Evolutionary conservation across 768 basidiomycete genomes (phyloP), one percentile per base, ranked within the genome.

Genomic region (Daedaleopsis sinensis): DNA sequence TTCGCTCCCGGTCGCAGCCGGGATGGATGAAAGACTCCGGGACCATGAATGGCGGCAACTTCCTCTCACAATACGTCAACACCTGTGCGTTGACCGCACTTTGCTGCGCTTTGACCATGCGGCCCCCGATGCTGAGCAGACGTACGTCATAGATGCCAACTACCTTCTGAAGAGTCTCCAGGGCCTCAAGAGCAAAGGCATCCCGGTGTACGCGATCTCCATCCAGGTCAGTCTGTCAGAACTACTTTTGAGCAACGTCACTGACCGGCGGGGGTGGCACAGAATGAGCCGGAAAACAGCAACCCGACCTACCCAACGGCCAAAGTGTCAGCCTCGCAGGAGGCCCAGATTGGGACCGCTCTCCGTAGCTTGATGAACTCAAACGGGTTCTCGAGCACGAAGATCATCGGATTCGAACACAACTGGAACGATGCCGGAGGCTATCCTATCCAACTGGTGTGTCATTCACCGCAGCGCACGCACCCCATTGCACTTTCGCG

Each of bases 11-110:
- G 23, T 23, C 23, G 11, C 43, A 91, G 89, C 90, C 91, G 11
- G 87, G 76, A 5, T 93, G 91, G 90, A 90, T 91, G 89, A 92
- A 92, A 72, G 77, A 75, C 51, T 84, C 80, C 58, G 80, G 79
- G 5, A 82, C 82, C 0, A 90, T 90, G 86, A 78, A 84, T 27
- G 90, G 90, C 1, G 89, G 89, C 36, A 82, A 80, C 13, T 70
- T 91, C 54, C 66, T 78, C 32, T 79, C 83, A 0, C 73, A 77
- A 48, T 85, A 84, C 58, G 72, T 81, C 42, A 70, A 69, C 43
- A 70, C 74, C 0, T 86, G 85, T 89, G 62, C 61, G 85, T 74
- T 1, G 16, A 10, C 9, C 23, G 54, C 5, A 15, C 52, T 35
- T 38, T 5, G 18, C 47, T 27, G 51, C 24, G 27, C 27, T 16